Evolutionary conservation across 2,329 filamentous ascomycete species (phyloP).

Genomic region (Colletotrichum trifolii): DNA sequence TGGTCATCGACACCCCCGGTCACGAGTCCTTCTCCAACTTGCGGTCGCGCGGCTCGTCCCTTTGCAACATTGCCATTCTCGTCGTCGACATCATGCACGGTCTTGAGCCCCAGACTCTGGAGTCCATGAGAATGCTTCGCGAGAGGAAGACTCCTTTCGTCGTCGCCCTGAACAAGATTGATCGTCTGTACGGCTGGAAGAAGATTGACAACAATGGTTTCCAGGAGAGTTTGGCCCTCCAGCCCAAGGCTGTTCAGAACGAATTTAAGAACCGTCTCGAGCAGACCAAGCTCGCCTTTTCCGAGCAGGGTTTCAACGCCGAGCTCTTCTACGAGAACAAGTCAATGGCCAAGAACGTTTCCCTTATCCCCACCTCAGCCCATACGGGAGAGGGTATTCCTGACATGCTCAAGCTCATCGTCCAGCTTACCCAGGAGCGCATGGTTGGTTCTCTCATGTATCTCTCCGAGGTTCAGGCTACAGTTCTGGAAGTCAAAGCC

Average conservation of each 20-base stretch:
- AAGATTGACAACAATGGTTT: conserved; percentile 99
- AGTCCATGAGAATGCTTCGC: conserved; percentile 94
- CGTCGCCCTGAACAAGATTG: conserved; percentile 99
- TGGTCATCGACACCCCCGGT: conserved; percentile 98
- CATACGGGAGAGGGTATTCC: conserved; percentile 99
- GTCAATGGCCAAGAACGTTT: conserved; percentile 93
- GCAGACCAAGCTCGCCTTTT: conserved; percentile 91
- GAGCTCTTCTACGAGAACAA: conserved; percentile 98
- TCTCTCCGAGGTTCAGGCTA: conserved; percentile 95
- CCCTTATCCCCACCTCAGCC: conserved; percentile 95
- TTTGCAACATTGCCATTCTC: conserved; percentile 99
- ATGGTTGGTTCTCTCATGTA: conserved; percentile 99
- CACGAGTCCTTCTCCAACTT: conserved; percentile 99
- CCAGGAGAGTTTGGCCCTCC: conserved; percentile 87
- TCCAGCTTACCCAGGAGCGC: conserved; percentile 92
- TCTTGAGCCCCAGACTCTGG: conserved; percentile 94
- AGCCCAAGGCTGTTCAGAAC: conserved; percentile 92
- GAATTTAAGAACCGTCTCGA: conserved; percentile 93
- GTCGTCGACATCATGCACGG: conserved; percentile 99
- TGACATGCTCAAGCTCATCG: conserved; percentile 96
- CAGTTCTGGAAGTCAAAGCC: conserved; percentile 97
- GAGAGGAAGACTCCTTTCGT: conserved; percentile 98
- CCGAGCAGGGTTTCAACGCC: conserved; percentile 97
- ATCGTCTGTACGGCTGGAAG: conserved; percentile 99
- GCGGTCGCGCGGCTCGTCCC: conserved; percentile 93